Conservation (phyloP, 345 rosid species). For the Linum tenue region DNA sequence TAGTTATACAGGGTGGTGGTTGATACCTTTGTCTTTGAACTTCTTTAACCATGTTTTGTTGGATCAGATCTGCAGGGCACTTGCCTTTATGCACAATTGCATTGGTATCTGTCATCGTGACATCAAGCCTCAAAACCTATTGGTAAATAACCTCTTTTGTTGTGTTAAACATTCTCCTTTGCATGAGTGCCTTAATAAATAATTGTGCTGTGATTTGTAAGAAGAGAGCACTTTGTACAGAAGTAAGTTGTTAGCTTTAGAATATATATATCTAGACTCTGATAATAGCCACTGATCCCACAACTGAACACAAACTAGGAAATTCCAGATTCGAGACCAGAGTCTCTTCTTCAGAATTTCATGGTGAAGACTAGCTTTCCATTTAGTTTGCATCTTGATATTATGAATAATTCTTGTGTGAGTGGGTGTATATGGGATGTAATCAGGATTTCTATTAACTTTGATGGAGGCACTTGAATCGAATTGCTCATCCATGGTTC, state of each 20-base stretch:
- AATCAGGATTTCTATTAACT: background rate
- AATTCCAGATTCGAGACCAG: background rate
- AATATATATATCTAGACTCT: background rate
- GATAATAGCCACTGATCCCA: no score
- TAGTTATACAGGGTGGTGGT: background rate
- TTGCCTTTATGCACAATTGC: constrained; percentile 73
- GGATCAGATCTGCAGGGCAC: constrained; percentile 90
- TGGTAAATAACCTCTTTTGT: constrained; percentile 33
- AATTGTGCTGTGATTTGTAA: background rate
- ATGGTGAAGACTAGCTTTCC: background rate
- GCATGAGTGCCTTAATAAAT: background rate
- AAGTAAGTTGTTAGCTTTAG: constrained; percentile 9
- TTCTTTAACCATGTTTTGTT: constrained; percentile 13
- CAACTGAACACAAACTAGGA: background rate
- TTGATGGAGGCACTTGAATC: background rate
- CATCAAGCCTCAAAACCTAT: constrained; percentile 91
- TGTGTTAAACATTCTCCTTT: background rate
- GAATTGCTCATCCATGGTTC: background rate
- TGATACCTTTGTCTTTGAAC: background rate
- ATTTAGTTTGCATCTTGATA: background rate
- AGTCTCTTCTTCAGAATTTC: background rate
- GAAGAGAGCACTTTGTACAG: background rate
- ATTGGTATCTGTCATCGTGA: constrained; percentile 96
- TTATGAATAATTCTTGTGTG: background rate
- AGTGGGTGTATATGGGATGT: background rate